Evolutionary conservation across 768 basidiomycete species (phyloP).

Genomic region (Leucocoprinus leucothites): DNA sequence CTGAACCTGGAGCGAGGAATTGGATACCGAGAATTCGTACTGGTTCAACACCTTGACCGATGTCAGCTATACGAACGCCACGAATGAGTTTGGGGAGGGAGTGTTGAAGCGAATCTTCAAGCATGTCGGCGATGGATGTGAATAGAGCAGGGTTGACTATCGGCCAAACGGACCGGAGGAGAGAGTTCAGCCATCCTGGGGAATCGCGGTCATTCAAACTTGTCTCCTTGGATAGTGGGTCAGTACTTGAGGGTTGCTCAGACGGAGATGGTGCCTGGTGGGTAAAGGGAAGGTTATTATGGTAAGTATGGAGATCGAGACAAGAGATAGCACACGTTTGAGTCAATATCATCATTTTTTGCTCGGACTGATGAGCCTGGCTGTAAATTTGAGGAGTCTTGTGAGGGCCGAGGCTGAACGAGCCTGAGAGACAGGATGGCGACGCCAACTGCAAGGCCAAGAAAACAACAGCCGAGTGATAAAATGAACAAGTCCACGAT

Average conservation of each 20-base stretch:
- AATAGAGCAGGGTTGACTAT: constrained; percentile 71
- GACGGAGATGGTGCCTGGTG: background rate
- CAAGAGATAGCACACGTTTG: background rate
- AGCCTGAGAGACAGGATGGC: constrained; percentile 21
- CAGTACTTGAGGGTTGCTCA: constrained; percentile 11
- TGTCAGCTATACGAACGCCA: constrained; percentile 68
- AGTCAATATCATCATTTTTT: too few relatives aligned
- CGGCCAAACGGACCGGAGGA: constrained; percentile 66
- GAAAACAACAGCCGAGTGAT: constrained; percentile 21
- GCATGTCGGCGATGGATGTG: constrained; percentile 54
- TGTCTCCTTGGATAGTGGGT: constrained; percentile 13
- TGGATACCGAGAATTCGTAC: constrained; percentile 69
- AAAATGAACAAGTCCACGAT: constrained; percentile 17
- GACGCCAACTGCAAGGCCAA: constrained; percentile 26
- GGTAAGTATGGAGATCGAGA: background rate
- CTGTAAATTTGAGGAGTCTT: background rate
- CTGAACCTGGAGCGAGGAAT: constrained; percentile 33
- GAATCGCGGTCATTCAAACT: constrained; percentile 28
- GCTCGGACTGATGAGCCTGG: too few relatives aligned
- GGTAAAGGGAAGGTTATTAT: background rate
- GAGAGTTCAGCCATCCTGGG: constrained; percentile 60
- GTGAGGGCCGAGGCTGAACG: constrained; percentile 11
- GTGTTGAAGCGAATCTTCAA: constrained; percentile 57
- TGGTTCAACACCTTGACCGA: constrained; percentile 67
- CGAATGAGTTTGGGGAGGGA: constrained; percentile 47